Base-by-base conservation (phyloP, 805 yeast genomes). In the Yarrowia sp. region DNA sequence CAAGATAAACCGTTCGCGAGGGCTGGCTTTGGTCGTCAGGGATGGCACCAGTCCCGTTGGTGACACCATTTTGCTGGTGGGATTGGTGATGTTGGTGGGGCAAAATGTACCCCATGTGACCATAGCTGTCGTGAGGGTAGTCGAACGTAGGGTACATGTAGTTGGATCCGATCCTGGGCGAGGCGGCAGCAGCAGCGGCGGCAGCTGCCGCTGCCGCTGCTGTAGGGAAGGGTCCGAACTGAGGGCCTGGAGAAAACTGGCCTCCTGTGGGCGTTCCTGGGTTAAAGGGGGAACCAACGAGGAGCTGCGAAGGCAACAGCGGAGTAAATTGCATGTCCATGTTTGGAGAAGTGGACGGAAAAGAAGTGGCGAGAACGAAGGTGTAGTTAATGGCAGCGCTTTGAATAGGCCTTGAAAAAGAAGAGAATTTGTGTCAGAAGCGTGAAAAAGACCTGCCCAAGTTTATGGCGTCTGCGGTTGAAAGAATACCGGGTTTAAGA, bases 1-100 rank as follows among this genome's bases (percentile, higher is more conserved):
- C 97, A 73, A 94, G 81, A 75, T 92, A 91, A 10, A 94, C 96
- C 0, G 98, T 92, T 76, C 98, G 86, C 65, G 79, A 76, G 30
- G 67, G 60, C 34, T 64, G 67, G 19, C 42, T 40, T 17, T 36
- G 42, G 15, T 61, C 55, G 20, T 47, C 55, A 14, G 55, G 10
- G 33, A 60, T n/a, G 34, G 19, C 46, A 4, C 66, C 66, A 8
- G 17, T 9, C 36, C 71, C 68, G 52, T 43, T 61, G 33, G 64
- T 69, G 6, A 67, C 44, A 8, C 65, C 71, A n/a, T 33, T 17
- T 24, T 52, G 58, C 43, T 52, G 58, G n/a, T 55, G 63, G 30
- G 68, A n/a, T 44, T 58, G 39, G 20, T 53, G 53, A 19, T 38
- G 67, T n/a, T 49, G 52, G 44, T 70, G 71, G 20, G 70, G 71